Conservation (phyloP, 1,139 yeast species). For the Hyphopichia wangnamkhiaoensis region DNA sequence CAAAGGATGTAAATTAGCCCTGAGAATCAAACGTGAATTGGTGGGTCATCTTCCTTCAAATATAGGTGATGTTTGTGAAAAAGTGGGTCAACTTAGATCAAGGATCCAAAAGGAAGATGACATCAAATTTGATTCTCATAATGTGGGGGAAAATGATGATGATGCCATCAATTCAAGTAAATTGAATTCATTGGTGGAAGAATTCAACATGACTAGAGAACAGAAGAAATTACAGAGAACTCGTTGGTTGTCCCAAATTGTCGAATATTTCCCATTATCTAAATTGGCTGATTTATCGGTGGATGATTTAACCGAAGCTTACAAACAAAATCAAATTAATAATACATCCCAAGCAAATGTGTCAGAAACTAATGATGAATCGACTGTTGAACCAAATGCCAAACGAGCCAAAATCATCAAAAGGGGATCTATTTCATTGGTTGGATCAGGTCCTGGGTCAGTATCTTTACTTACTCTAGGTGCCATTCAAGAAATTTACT, state of each 20-base stretch:
- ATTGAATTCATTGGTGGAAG: constrained; percentile 63
- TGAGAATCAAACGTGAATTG: constrained; percentile 75
- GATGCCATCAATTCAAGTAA: constrained; percentile 62
- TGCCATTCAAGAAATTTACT: constrained; percentile 76
- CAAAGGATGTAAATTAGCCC: constrained; percentile 86
- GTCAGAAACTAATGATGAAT: background rate
- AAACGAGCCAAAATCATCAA: constrained; percentile 3
- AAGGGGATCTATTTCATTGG: constrained; percentile 67
- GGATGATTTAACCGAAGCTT: constrained; percentile 53
- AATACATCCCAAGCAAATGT: constrained; percentile 5
- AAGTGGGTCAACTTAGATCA: constrained; percentile 66
- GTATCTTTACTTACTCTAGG: constrained; percentile 80
- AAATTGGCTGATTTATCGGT: constrained; percentile 59
- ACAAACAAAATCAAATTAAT: constrained; percentile 14
- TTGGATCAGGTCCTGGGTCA: constrained; percentile 96
- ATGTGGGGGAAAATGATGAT: constrained; percentile 64
- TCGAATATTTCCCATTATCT: constrained; percentile 83
- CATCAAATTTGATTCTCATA: constrained; percentile 25
- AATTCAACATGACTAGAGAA: constrained; percentile 54
- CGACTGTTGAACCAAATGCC: background rate
- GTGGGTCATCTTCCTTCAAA: constrained; percentile 66
- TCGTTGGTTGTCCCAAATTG: constrained; percentile 86
- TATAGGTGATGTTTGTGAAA: constrained; percentile 66
- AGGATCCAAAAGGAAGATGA: constrained; percentile 58
- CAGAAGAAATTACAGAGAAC: constrained; percentile 62